Conservation (phyloP, 2,329 filamentous ascomycete genomes). For the Monosporascus sp. region DNA sequence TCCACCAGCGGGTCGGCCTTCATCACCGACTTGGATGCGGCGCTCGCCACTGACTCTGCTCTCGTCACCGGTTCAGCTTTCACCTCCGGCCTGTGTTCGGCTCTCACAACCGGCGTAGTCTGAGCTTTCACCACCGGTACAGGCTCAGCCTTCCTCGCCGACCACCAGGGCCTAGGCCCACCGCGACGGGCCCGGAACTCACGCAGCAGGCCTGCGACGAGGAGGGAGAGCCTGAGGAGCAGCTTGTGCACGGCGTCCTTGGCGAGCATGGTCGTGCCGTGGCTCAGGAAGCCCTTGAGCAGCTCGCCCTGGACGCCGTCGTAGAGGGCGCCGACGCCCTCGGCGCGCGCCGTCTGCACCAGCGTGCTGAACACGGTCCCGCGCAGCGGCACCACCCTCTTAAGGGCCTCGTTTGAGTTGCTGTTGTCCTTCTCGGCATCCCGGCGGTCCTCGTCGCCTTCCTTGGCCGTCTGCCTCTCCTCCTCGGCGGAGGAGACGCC, state of each 20-base stretch:
- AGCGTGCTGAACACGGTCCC: conserved; percentile 60
- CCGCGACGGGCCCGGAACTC: conserved; percentile 8
- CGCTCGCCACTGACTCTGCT: no score
- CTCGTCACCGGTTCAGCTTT: no score
- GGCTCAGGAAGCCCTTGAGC: conserved; percentile 76
- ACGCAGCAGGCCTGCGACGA: conserved; percentile 44
- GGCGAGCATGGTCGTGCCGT: conserved; percentile 81
- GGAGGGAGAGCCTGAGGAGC: conserved; percentile 67
- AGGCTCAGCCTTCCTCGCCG: no score
- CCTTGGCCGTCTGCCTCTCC: conserved; percentile 17
- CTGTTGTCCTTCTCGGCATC: conserved; percentile 24
- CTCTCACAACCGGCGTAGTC: no score
- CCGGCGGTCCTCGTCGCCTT: conserved; percentile 19
- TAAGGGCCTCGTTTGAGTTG: conserved; percentile 18
- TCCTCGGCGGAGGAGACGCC: conserved; percentile 37
- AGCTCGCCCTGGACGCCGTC: conserved; percentile 72
- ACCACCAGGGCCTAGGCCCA: no score
- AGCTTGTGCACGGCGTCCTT: conserved; percentile 72
- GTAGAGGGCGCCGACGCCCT: conserved; percentile 68
- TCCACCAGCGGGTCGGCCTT: no score
- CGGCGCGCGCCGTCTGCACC: conserved; percentile 49
- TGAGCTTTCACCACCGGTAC: no score
- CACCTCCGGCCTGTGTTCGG: no score
- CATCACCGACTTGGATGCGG: no score
- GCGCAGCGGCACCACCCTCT: conserved; percentile 21